These are phyloP conservation scores for Citrullus amarus DNA, from an alignment of 306 rosid genomes.

Conservation along the genomic window DNA sequence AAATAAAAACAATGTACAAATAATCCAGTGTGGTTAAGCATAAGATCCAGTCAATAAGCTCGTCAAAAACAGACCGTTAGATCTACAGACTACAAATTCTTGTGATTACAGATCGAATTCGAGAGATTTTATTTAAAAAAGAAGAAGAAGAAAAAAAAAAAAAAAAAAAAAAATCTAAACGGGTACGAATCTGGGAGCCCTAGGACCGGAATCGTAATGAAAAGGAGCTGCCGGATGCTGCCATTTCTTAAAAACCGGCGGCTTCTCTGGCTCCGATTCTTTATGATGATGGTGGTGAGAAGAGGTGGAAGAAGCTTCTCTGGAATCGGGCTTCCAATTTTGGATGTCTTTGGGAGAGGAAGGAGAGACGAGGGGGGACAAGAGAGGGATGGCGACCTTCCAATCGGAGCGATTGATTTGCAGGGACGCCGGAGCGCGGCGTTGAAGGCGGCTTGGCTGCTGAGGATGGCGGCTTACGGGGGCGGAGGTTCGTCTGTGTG, in stretches of 20 bases:
- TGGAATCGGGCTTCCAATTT: constrained; percentile 3
- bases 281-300: constrained; percentile 6
- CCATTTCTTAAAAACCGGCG: constrained; percentile 59
- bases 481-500: constrained; percentile 9
- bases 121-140: neutral
- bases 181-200: constrained; percentile 41
- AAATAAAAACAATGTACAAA: neutral
- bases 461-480: neutral
- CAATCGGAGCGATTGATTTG: constrained; percentile 58
- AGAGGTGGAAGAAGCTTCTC: neutral
- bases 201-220: constrained; percentile 42
- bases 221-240: constrained; percentile 99
- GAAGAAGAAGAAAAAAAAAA: too few relatives aligned
- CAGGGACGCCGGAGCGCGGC: constrained; percentile 71
- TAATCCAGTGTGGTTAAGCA: neutral
- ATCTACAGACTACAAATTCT: neutral
- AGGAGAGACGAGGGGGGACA: constrained; percentile 76
- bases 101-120: neutral
- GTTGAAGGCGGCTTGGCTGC: constrained; percentile 63
- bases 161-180: neutral
- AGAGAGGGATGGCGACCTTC: constrained; percentile 91
- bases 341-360: constrained; percentile 21
- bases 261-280: constrained; percentile 29
- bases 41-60: neutral
- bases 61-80: neutral